Percentiles rank a stretch among this genome's conserved stretches.
Conservation (phyloP, 805 yeast species). For the Lipomyces yamanashiensis region DNA sequence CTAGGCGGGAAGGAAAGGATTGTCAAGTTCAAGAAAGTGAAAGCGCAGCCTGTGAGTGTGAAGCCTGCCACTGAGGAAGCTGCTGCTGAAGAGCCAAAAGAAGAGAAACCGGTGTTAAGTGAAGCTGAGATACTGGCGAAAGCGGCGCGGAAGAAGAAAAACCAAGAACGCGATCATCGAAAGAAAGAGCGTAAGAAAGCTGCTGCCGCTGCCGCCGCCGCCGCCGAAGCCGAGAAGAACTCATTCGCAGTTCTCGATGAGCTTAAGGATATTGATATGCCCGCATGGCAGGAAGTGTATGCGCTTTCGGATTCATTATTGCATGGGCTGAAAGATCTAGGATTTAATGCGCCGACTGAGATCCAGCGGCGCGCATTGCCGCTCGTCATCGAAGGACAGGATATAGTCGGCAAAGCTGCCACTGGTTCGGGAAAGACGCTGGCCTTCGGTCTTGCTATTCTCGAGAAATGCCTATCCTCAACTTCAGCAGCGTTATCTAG, state of each 20-base stretch:
- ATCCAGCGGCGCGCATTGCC: conserved; percentile 83
- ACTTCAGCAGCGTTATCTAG: conserved; percentile 8
- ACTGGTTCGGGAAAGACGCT: conserved; percentile 98
- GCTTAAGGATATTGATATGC: conserved; percentile 39
- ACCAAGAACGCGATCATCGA: conserved; percentile 12
- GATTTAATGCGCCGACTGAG: conserved; percentile 75
- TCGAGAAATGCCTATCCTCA: conserved; percentile 60
- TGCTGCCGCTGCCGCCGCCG: conserved; percentile 5
- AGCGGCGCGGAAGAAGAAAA: conserved; percentile 10
- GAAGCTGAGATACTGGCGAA: conserved; percentile 12
- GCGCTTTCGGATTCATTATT: conserved; percentile 60
- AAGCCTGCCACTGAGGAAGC: conserved; percentile 39
- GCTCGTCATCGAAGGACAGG: conserved; percentile 68
- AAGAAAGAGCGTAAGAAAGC: conserved; percentile 9
- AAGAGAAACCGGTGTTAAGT: conserved; percentile 14
- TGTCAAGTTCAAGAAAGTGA: conserved; percentile 29
- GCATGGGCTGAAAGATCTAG: conserved; percentile 62
- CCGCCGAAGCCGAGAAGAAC: conserved; percentile 25
- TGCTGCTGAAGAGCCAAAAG: conserved; percentile 31
- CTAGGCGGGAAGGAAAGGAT: conserved; percentile 42
- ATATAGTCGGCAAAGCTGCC: conserved; percentile 92
- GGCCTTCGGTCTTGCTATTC: conserved; percentile 91
- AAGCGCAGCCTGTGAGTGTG: conserved; percentile 46
- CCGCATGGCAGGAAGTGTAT: conserved; percentile 47
- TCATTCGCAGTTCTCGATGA: conserved; percentile 37